Evolutionary conservation across 2,329 filamentous ascomycete genomes (phyloP).

Genomic region (Exophiala calicioides): DNA sequence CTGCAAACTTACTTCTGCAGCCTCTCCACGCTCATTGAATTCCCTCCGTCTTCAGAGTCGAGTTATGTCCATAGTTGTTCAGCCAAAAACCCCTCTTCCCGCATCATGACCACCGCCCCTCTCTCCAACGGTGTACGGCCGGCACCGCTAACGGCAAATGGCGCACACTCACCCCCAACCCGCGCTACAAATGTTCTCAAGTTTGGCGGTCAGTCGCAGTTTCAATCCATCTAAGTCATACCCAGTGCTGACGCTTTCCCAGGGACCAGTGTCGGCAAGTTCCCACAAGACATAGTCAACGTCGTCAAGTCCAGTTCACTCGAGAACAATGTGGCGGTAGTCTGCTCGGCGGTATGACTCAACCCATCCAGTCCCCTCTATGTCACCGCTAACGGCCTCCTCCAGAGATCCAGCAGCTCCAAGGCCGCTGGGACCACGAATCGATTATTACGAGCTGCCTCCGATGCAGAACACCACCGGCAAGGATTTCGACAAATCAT

Average conservation of each 20-base stretch:
- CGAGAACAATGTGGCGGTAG: slow-evolving; percentile 78
- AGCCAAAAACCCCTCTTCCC: background rate
- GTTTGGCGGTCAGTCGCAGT: slow-evolving; percentile 24
- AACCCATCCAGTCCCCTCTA: background rate
- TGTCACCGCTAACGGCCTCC: slow-evolving; percentile 1
- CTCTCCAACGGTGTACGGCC: slow-evolving; percentile 30
- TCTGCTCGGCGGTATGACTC: slow-evolving; percentile 72
- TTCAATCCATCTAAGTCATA: background rate
- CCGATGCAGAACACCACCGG: slow-evolving; percentile 50
- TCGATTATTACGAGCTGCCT: slow-evolving; percentile 53
- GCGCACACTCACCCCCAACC: slow-evolving; percentile 12
- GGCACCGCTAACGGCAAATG: slow-evolving; percentile 10
- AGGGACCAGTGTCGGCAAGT: slow-evolving; percentile 94
- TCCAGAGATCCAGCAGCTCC: slow-evolving; percentile 76
- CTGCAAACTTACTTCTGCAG: too few species aligned
- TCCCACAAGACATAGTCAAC: slow-evolving; percentile 73
- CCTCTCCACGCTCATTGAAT: slow-evolving; percentile 2
- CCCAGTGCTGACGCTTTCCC: slow-evolving; percentile 38
- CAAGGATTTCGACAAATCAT: slow-evolving; percentile 71
- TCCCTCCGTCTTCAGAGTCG: slow-evolving; percentile 1
- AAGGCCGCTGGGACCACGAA: slow-evolving; percentile 96
- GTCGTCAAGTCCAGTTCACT: slow-evolving; percentile 68
- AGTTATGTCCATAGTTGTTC: slow-evolving; percentile 13
- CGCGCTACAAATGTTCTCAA: slow-evolving; percentile 26
- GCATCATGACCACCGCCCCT: slow-evolving; percentile 23